phyloP scores from a whole-genome alignment of 2,329 filamentous ascomycete genomes.

The Didymella segeticola region DNA sequence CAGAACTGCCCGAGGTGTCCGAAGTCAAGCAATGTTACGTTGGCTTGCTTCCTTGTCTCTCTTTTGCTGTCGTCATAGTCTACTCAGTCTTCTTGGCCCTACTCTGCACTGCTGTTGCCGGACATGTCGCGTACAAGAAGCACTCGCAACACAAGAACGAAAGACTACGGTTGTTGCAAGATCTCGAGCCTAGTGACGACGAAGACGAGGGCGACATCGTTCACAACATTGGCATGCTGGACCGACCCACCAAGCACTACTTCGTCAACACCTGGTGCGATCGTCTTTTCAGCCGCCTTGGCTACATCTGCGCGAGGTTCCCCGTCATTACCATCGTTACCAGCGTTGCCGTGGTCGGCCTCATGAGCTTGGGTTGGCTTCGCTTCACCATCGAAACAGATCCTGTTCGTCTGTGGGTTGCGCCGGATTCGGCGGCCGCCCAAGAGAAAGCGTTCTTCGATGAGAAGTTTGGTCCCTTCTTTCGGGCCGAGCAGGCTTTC shows the following conservation, averaged over 20 bases:
- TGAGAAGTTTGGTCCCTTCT: constrained; percentile 91
- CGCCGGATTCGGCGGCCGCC: constrained; percentile 86
- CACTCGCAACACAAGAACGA: constrained; percentile 79
- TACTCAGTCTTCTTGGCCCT: constrained; percentile 79
- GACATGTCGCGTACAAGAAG: constrained; percentile 76
- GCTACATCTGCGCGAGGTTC: constrained; percentile 80
- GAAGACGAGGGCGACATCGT: constrained; percentile 91
- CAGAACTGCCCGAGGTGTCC: constrained; percentile 78
- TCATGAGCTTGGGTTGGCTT: constrained; percentile 88
- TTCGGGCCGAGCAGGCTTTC: constrained; percentile 91
- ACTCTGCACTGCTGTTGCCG: constrained; percentile 70
- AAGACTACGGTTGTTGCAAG: constrained; percentile 84
- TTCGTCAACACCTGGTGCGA: constrained; percentile 84
- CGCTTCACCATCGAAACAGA: constrained; percentile 89
- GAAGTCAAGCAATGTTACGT: constrained; percentile 77
- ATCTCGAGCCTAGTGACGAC: constrained; percentile 83
- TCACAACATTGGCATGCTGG: constrained; percentile 76
- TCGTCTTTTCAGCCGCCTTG: constrained; percentile 78
- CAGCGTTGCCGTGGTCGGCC: constrained; percentile 75
- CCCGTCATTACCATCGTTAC: constrained; percentile 81
- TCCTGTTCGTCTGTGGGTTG: constrained; percentile 95
- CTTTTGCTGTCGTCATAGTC: constrained; percentile 86
- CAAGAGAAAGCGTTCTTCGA: constrained; percentile 96
- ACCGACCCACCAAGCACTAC: constrained; percentile 81
- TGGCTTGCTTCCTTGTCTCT: constrained; percentile 87